Evolutionary conservation across 2,329 filamentous ascomycete genomes (phyloP).

Genomic region (Mycosphaerella sp.): DNA sequence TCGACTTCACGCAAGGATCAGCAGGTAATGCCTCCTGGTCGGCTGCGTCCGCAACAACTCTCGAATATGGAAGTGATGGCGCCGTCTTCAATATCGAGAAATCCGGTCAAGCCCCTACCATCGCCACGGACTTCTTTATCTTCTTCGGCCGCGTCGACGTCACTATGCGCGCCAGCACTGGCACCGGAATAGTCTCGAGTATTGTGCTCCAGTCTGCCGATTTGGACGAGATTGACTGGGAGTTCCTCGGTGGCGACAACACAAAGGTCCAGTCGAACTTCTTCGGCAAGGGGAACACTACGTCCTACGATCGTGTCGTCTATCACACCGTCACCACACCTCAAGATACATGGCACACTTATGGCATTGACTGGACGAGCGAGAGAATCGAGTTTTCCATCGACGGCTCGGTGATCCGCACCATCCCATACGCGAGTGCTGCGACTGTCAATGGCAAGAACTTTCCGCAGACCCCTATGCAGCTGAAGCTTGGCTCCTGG

Average conservation of each 20-base stretch:
- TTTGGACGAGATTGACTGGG: conserved; percentile 83
- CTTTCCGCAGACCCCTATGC: conserved; percentile 74
- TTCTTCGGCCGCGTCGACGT: conserved; percentile 78
- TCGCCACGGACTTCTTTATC: conserved; percentile 62
- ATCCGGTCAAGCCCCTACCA: conserved; percentile 65
- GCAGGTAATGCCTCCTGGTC: conserved; percentile 57
- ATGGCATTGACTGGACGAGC: conserved; percentile 67
- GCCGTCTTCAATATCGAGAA: conserved; percentile 66
- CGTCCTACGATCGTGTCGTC: conserved; percentile 61
- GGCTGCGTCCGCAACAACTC: conserved; percentile 57
- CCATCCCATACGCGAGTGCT: conserved; percentile 58
- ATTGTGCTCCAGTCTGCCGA: conserved; percentile 79
- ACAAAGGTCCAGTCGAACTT: conserved; percentile 65
- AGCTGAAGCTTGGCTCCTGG: conserved; percentile 51
- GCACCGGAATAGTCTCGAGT: conserved; percentile 68
- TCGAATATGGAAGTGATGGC: conserved; percentile 57
- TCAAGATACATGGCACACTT: conserved; percentile 58
- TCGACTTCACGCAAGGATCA: conserved; percentile 49
- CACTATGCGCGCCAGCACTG: conserved; percentile 66
- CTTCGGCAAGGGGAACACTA: conserved; percentile 65
- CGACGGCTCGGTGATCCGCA: conserved; percentile 61
- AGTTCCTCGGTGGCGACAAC: conserved; percentile 63
- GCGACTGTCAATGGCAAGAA: conserved; percentile 57
- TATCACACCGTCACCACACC: conserved; percentile 47
- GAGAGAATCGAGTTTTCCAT: conserved; percentile 45